Conservation (phyloP, 1,139 yeast genomes). For the Saccharomycopsis phalli region DNA sequence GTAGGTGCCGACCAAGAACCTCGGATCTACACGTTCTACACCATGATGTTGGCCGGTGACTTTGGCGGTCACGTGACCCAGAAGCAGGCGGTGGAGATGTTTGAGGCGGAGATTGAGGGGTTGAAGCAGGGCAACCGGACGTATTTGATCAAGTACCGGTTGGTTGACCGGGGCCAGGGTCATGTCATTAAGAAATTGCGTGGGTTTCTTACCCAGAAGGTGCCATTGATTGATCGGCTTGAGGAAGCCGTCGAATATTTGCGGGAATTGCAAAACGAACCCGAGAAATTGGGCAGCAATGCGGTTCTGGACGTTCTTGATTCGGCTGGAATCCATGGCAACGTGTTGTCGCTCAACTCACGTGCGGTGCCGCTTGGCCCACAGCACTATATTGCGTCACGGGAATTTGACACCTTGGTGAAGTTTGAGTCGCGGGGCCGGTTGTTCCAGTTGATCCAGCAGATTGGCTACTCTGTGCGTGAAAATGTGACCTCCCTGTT, state of each 20-base stretch:
- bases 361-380: conserved; percentile 26
- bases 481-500: conserved; percentile 27
- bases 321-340: too few relatives aligned
- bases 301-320: too few relatives aligned
- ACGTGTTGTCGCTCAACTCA: conserved; percentile 19
- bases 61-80: conserved; percentile 31
- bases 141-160: conserved; percentile 21
- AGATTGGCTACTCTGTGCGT: conserved; percentile 32
- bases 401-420: conserved; percentile 3
- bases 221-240: not conserved
- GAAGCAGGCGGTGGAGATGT: conserved; percentile 35
- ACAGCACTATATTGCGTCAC: conserved; percentile 19
- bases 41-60: conserved; percentile 54
- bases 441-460: conserved; percentile 9
- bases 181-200: conserved; percentile 22
- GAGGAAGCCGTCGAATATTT: not conserved
- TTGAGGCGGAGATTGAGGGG: conserved; percentile 24
- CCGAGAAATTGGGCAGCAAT: not conserved
- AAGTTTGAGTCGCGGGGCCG: conserved; percentile 10
- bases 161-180: conserved; percentile 26
- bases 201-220: conserved; percentile 18
- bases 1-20: conserved; percentile 22
- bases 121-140: conserved; percentile 16
- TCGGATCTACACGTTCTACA: conserved; percentile 20
- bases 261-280: not conserved